Percentiles rank a stretch among this genome's conserved stretches.
Conservation (phyloP, 2,329 filamentous ascomycete genomes). For the Colletotrichum sp. region DNA sequence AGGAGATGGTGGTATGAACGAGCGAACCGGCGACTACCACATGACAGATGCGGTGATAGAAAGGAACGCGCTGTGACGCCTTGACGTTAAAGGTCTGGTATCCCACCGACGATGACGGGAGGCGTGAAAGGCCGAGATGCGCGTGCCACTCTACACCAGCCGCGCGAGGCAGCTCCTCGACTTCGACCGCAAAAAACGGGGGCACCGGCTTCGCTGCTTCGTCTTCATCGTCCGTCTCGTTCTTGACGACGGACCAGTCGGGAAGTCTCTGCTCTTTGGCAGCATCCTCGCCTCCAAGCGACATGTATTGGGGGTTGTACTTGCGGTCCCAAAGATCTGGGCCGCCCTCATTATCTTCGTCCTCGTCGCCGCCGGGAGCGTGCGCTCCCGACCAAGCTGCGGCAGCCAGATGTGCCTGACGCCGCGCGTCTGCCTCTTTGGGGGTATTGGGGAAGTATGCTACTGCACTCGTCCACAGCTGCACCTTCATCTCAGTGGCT, state of each 20-base stretch:
- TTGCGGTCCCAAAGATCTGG: slow-evolving; percentile 74
- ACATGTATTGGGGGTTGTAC: slow-evolving; percentile 58
- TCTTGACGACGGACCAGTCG: slow-evolving; percentile 52
- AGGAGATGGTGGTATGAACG: slow-evolving; percentile 12
- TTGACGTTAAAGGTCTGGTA: background rate
- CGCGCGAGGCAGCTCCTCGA: slow-evolving; percentile 75
- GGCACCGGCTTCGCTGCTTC: slow-evolving; percentile 46
- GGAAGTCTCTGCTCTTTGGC: slow-evolving; percentile 45
- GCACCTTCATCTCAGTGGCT: slow-evolving; percentile 71
- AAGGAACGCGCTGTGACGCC: background rate
- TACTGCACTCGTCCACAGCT: slow-evolving; percentile 77
- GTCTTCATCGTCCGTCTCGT: slow-evolving; percentile 29
- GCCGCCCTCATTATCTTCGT: slow-evolving; percentile 45
- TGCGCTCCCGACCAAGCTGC: slow-evolving; percentile 47
- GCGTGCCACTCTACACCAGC: slow-evolving; percentile 86
- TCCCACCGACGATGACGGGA: slow-evolving; percentile 23
- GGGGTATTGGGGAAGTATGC: slow-evolving; percentile 67
- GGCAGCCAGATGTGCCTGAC: slow-evolving; percentile 47
- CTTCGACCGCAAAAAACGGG: slow-evolving; percentile 76
- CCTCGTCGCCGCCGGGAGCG: slow-evolving; percentile 54
- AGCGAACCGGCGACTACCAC: background rate
- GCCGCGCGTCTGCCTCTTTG: slow-evolving; percentile 29
- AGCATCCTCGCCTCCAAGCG: slow-evolving; percentile 33
- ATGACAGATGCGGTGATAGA: background rate
- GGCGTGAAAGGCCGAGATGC: slow-evolving; percentile 59